These are phyloP conservation scores for Darksidea phi DNA, from an alignment of 495 filamentous ascomycete genomes.

Conservation along the genomic window DNA sequence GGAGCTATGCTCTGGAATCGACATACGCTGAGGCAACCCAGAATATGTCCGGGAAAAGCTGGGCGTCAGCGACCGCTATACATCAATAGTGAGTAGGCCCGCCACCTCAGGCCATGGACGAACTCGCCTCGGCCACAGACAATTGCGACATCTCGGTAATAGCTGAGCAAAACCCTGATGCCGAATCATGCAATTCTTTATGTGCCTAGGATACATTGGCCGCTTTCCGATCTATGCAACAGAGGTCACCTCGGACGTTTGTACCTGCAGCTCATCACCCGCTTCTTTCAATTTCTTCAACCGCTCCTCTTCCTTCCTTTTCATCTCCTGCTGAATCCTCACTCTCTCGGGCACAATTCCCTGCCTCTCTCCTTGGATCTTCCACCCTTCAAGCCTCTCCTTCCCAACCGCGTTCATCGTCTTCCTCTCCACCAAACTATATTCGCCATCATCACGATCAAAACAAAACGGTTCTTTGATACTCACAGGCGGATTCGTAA, in stretches of 20 bases:
- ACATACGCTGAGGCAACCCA: too few relatives aligned
- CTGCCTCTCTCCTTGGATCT: constrained; percentile 56
- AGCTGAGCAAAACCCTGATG: too few relatives aligned
- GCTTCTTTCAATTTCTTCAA: constrained; percentile 31
- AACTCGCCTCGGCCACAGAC: too few relatives aligned
- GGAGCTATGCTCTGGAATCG: too few relatives aligned
- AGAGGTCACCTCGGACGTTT: not conserved
- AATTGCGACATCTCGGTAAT: too few relatives aligned
- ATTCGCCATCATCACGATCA: constrained; percentile 59
- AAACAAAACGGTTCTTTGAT: constrained; percentile 62
- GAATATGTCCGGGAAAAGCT: too few relatives aligned
- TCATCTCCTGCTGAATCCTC: constrained; percentile 53
- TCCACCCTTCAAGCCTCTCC: constrained; percentile 61
- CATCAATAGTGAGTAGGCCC: too few relatives aligned
- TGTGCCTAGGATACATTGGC: too few relatives aligned
- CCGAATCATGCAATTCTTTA: too few relatives aligned
- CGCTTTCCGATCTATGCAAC: constrained; percentile 3
- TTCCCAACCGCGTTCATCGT: constrained; percentile 61
- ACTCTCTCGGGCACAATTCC: constrained; percentile 50
- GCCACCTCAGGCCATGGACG: too few relatives aligned
- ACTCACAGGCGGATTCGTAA: constrained; percentile 69
- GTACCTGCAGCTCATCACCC: not conserved
- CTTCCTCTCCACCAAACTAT: constrained; percentile 67
- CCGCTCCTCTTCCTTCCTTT: constrained; percentile 42
- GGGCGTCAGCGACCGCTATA: too few relatives aligned